Percentiles rank a stretch among this genome's conserved stretches.
phyloP scores from a whole-genome alignment of 1,284 basidiomycete genomes.

The Exobasidium rhododendri region DNA sequence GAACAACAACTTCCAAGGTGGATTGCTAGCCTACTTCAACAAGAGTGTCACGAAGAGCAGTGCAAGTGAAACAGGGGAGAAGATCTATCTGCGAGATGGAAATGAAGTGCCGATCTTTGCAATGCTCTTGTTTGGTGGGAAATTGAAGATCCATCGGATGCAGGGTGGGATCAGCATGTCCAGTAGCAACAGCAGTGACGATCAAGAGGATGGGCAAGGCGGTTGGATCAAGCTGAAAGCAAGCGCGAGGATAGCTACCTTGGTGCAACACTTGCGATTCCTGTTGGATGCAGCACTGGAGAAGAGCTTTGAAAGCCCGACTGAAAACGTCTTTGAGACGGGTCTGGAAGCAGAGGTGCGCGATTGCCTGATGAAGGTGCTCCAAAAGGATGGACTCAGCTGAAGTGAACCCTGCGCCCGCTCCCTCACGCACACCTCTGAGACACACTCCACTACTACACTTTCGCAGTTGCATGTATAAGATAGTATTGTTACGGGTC shows the following conservation, averaged over 20 bases:
- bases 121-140: conserved; percentile 77
- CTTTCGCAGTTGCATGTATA: too few species aligned
- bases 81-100: conserved; percentile 80
- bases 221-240: conserved; percentile 69
- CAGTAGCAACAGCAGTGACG: conserved; percentile 20
- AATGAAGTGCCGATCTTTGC: conserved; percentile 86
- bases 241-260: conserved; percentile 80
- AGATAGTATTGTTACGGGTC: too few species aligned
- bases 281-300: conserved; percentile 19
- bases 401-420: too few species aligned
- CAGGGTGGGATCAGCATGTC: conserved; percentile 66
- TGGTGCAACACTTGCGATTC: conserved; percentile 78
- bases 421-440: too few species aligned
- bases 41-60: conserved; percentile 66
- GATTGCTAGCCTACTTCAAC: conserved; percentile 77
- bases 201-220: conserved; percentile 37
- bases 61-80: conserved; percentile 56
- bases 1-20: conserved; percentile 69
- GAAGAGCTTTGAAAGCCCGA: conserved; percentile 2
- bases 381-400: neutral
- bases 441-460: too few species aligned
- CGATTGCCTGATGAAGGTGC: neutral
- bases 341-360: neutral
- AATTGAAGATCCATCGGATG: conserved; percentile 67
- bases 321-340: conserved; percentile 1